A percentile compares a stretch with the other conserved stretches of the same genome.
These are phyloP conservation scores for Firmiana major DNA, from an alignment of 345 rosid genomes.

Conservation along the genomic window DNA sequence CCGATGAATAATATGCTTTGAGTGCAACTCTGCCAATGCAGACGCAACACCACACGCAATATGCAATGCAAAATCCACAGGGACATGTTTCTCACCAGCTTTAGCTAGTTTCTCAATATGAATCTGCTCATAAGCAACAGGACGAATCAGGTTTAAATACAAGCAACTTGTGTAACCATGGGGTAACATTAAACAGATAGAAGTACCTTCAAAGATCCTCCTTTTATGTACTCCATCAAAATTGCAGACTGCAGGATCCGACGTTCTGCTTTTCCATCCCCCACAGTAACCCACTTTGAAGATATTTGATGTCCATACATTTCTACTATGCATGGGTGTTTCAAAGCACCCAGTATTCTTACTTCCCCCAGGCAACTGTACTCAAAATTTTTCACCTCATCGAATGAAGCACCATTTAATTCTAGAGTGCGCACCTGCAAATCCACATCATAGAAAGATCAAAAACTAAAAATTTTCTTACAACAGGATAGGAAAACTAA, in stretches of 20 bases:
- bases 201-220: slow-evolving; percentile 81
- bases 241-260: slow-evolving; percentile 68
- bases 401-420: slow-evolving; percentile 44
- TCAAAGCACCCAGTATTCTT: slow-evolving; percentile 68
- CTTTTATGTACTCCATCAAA: slow-evolving; percentile 74
- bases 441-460: slow-evolving; percentile 3
- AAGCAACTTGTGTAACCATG: neutral
- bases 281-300: slow-evolving; percentile 61
- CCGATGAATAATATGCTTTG: slow-evolving; percentile 88
- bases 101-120: slow-evolving; percentile 63
- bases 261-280: slow-evolving; percentile 47
- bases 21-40: slow-evolving; percentile 78
- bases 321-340: slow-evolving; percentile 82
- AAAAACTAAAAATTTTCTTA: neutral
- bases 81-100: slow-evolving; percentile 62
- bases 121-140: slow-evolving; percentile 38
- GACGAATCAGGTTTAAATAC: neutral
- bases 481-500: neutral
- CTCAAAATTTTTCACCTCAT: slow-evolving; percentile 72
- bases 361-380: slow-evolving; percentile 85
- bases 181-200: neutral
- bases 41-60: slow-evolving; percentile 75
- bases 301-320: slow-evolving; percentile 84
- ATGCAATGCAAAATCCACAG: slow-evolving; percentile 55
- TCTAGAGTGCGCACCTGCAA: slow-evolving; percentile 70